A percentile compares a stretch with the other conserved stretches of the same genome.
These are phyloP conservation scores for Hemileccinum impolitum DNA, from an alignment of 768 basidiomycete species.

Conservation along the genomic window DNA sequence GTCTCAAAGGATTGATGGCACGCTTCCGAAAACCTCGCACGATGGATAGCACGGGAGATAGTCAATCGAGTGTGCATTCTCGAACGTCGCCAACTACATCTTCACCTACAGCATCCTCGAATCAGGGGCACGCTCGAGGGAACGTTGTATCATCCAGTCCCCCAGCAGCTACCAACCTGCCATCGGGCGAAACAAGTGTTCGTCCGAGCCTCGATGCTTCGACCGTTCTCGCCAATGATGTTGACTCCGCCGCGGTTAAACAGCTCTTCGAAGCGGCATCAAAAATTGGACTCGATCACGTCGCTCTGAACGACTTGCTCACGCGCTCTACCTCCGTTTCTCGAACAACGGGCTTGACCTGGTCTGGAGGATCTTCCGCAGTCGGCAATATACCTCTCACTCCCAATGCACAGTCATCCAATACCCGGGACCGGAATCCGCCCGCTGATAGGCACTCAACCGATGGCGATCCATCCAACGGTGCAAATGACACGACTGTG, in stretches of 20 bases:
- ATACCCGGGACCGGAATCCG: conserved; percentile 10
- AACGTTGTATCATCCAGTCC: conserved; percentile 27
- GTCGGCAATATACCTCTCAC: conserved; percentile 18
- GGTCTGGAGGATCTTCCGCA: conserved; percentile 25
- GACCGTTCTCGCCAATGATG: conserved; percentile 23
- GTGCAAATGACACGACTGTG: conserved; percentile 23
- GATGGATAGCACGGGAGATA: conserved; percentile 23
- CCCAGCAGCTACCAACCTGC: conserved; percentile 4
- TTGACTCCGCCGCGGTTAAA: conserved; percentile 54
- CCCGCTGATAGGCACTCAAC: conserved; percentile 25
- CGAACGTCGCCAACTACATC: conserved; percentile 33
- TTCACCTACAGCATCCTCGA: conserved; percentile 32
- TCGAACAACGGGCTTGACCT: conserved; percentile 44
- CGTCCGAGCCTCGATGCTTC: conserved; percentile 26
- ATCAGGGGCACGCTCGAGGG: conserved; percentile 33
- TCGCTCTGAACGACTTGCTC: conserved; percentile 65
- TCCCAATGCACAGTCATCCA: conserved; percentile 17
- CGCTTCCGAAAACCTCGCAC: conserved; percentile 53
- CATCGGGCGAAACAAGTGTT: conserved; percentile 13
- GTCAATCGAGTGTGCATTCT: conserved; percentile 31
- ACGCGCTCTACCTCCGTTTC: conserved; percentile 69
- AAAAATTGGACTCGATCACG: conserved; percentile 72
- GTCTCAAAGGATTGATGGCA: conserved; percentile 78
- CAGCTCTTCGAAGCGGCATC: conserved; percentile 76
- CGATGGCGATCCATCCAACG: conserved; percentile 32